These are phyloP conservation scores for Leptomonas seymouri DNA, from an alignment of 208 protist genomes.

Conservation along the genomic window DNA sequence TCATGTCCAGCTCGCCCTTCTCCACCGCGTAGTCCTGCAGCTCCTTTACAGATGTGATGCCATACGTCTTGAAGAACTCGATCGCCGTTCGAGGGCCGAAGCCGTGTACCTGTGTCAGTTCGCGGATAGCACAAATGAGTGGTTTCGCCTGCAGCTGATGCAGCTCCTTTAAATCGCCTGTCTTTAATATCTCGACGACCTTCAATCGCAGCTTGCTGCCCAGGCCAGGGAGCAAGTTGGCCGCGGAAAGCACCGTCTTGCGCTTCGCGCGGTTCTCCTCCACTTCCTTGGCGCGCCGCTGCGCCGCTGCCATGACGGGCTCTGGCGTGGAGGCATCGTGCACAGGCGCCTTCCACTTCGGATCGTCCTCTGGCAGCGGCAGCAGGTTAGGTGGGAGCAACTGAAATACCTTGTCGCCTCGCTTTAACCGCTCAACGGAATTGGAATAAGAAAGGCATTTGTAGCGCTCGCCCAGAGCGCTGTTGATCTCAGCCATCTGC, in stretches of 20 bases:
- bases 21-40: constrained; percentile 54
- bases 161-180: constrained; percentile 76
- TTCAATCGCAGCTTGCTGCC: constrained; percentile 76
- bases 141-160: constrained; percentile 70
- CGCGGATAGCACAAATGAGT: constrained; percentile 74
- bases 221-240: constrained; percentile 49
- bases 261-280: constrained; percentile 46
- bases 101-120: constrained; percentile 85
- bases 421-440: constrained; percentile 63
- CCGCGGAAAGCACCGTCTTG: constrained; percentile 25
- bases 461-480: constrained; percentile 75
- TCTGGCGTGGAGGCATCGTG: constrained; percentile 2
- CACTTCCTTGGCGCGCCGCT: constrained; percentile 30
- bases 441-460: constrained; percentile 74
- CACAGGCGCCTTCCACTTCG: constrained; percentile 13
- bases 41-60: constrained; percentile 68
- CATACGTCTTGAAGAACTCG: constrained; percentile 69
- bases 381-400: constrained; percentile 75
- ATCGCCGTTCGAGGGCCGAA: constrained; percentile 86
- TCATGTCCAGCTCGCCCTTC: constrained; percentile 34
- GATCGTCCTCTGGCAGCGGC: constrained; percentile 51
- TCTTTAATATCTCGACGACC: constrained; percentile 80
- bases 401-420: constrained; percentile 65
- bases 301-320: constrained; percentile 10
- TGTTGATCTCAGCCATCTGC: constrained; percentile 79